Base-by-base conservation (phyloP, 352 stramenopile species). In the Globisporangium emineosum region DNA sequence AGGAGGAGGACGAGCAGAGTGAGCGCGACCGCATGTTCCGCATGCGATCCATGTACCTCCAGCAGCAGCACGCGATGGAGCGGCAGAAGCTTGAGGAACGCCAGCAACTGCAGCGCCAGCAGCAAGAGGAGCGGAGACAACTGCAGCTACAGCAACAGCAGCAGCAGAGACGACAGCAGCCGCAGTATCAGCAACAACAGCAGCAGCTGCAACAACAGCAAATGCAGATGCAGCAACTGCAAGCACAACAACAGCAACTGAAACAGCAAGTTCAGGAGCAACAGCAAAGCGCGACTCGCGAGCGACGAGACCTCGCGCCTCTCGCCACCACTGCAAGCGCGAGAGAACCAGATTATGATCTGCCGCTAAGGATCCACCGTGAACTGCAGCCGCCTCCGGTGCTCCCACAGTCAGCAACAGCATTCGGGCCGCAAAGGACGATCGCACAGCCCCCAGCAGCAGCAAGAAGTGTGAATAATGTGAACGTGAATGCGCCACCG, bases 361-460 rank as follows among this genome's bases (percentile, higher is more conserved):
- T 65, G 5, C 47, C 67, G 13, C 64, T 65, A 21, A 70, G 71
- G 13, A 78, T 86, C 50, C 76, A 83, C 25, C 72, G 77, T 13
- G 79, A 75, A 10, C 47, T 75, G n/a, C 67, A 68, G 49, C 62
- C 62, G 15, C 50, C 52, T 3, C 27, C 40, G 13, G 5, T 35
- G 6, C 13, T 43, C 15, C 15, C 37, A 13, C 37, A 43, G 37
- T 52, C 45, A 52, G 10, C 21, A 30, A 40, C 17, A 43, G 23
- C 25, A 25, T 60, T 45, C 27, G 35, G 47, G 30, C 30, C 21
- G 15, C 60, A 53, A 37, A 17, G 33, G 3, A 45, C 5, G 17
- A 15, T 21, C 21, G 33, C 6, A 15, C n/a, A 21, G 2, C 12
- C 15, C 29, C 27, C 47, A 17, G 51, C 21, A 23, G 19, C 52